A percentile compares a stretch with the other conserved stretches of the same genome.
Conservation (phyloP, 305 asterid genomes). For the Fraxinus ornus region DNA sequence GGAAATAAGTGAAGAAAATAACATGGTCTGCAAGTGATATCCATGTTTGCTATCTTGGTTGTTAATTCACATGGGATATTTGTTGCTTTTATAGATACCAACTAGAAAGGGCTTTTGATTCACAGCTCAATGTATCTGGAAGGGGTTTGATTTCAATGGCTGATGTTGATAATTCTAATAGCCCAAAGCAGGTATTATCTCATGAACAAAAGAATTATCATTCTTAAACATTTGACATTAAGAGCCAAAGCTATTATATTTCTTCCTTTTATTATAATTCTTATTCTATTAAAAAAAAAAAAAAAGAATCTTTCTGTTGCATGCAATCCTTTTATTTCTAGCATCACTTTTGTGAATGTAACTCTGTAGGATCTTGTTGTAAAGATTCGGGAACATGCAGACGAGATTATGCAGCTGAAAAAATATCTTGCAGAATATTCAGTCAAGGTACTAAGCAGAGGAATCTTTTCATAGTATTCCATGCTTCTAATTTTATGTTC, state of each 20-base stretch:
- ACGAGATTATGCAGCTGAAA: constrained; percentile 73
- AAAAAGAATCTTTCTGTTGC: constrained; percentile 1
- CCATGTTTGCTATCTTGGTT: constrained; percentile 12
- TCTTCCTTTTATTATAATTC: not conserved
- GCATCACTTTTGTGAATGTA: constrained; percentile 29
- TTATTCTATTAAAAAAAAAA: not conserved
- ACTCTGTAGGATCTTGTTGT: constrained; percentile 58
- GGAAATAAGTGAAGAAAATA: constrained; percentile 4
- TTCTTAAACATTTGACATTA: not conserved
- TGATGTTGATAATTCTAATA: constrained; percentile 49
- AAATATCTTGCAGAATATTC: constrained; percentile 83
- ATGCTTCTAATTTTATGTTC: constrained; percentile 20
- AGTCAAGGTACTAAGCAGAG: constrained; percentile 51
- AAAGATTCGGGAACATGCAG: constrained; percentile 73
- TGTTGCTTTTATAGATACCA: constrained; percentile 50
- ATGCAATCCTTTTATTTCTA: constrained; percentile 16
- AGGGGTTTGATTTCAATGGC: constrained; percentile 54
- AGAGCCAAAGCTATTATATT: not conserved
- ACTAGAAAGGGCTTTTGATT: constrained; percentile 42
- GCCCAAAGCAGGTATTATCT: constrained; percentile 69
- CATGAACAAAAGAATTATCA: constrained; percentile 4
- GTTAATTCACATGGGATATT: constrained; percentile 5
- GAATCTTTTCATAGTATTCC: constrained; percentile 16
- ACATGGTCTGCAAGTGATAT: constrained; percentile 9
- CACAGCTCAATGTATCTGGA: constrained; percentile 44